Base-by-base conservation (phyloP, 305 asterid genomes). In the Solanum hybrid region DNA sequence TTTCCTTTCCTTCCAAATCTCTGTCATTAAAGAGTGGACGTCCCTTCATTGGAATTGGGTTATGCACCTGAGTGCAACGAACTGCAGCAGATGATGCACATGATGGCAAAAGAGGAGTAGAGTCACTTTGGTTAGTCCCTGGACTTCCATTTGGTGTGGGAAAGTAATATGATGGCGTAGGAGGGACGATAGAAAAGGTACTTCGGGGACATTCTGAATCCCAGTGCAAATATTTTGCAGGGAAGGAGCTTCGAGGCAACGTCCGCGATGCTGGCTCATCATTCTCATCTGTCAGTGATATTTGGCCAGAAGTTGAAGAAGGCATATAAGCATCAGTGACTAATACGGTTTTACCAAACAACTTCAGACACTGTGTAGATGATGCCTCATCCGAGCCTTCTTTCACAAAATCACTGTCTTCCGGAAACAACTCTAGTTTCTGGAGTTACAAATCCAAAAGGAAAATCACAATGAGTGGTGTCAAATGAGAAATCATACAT, bases 301-400 rank as follows among this genome's bases (percentile, higher is more conserved):
- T 22, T 82, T 87, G 73, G 24, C 89, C 88, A 9, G 72, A 24
- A 65, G 89, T 88, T 26, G 91, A 45, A 86, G 93, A 79, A 37
- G 91, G 89, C 73, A 84, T 93, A 14, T 65, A 86, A 39, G 93
- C 89, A 76, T 95, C 94, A 57, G 90, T 80, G 15, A 96, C 93
- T 85, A 93, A 51, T 26, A 97, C 93, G 0, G 97, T 97, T 96
- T 95, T 94, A 17, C 99, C 99, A 57, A 97, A 97, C 32, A 97
- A 96, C 95, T 96, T 97, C 92, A 97, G 87, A 88, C 88, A 31
- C 70, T 89, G 93, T 0, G 89, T 90, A 14, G 94, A 92, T 37
- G 91, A 77, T n/a, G 91, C 90, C 88, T 92, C 94, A 1, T 79
- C 89, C 14, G 92, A 90, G 65, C 89, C 89, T 90, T 93, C 94